Conservation (phyloP, 2,329 filamentous ascomycete species). For the Huntiella decipiens region DNA sequence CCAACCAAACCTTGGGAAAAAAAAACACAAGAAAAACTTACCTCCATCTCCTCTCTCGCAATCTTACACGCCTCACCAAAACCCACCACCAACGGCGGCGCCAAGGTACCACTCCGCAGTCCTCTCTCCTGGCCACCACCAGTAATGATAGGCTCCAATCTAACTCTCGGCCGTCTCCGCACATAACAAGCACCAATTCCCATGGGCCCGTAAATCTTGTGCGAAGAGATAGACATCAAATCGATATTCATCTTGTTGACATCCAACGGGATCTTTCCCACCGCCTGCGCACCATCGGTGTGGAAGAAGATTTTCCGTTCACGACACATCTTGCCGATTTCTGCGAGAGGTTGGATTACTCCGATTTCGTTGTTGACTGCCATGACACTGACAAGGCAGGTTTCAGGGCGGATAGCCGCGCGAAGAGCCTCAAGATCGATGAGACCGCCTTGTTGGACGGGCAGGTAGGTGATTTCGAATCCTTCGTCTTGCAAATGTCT, state of each 20-base stretch:
- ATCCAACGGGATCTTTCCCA: conserved; percentile 94
- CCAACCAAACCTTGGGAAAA: conserved; percentile 12
- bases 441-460: conserved; percentile 73
- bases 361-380: conserved; percentile 98
- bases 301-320: conserved; percentile 95
- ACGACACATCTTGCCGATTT: conserved; percentile 85
- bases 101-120: conserved; percentile 79
- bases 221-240: conserved; percentile 94
- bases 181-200: conserved; percentile 95
- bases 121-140: conserved; percentile 94
- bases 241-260: conserved; percentile 98
- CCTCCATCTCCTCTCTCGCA: conserved; percentile 73
- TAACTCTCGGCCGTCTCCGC: conserved; percentile 75
- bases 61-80: conserved; percentile 93
- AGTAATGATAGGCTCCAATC: conserved; percentile 87
- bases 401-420: conserved; percentile 78
- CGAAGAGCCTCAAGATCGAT: conserved; percentile 69
- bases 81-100: conserved; percentile 72
- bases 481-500: conserved; percentile 93
- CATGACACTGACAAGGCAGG: conserved; percentile 89
- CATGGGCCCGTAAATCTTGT: conserved; percentile 98
- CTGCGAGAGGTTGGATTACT: conserved; percentile 87
- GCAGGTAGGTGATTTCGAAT: conserved; percentile 90
- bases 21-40: conserved; percentile 31
- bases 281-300: conserved; percentile 86